A percentile compares a stretch with the other conserved stretches of the same genome.
These are phyloP conservation scores for Populus hybrid DNA, from an alignment of 441 rosid genomes.

Conservation along the genomic window DNA sequence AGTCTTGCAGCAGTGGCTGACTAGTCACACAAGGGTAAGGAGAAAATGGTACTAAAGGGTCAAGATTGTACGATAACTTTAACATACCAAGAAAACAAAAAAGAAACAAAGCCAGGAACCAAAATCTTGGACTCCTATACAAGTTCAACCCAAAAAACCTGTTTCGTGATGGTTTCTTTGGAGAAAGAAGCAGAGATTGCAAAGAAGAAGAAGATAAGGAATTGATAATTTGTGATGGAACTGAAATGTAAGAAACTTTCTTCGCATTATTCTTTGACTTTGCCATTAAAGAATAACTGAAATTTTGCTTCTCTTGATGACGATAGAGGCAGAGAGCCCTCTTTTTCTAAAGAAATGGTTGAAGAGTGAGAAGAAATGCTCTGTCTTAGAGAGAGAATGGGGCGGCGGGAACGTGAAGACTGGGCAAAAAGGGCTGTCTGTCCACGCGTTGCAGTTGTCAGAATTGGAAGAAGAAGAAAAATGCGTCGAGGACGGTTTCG, in stretches of 20 bases:
- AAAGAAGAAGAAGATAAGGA: slow-evolving; percentile 59
- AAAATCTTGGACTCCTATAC: slow-evolving; percentile 43
- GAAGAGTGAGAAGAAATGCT: not conserved
- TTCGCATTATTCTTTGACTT: slow-evolving; percentile 42
- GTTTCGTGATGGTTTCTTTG: slow-evolving; percentile 37
- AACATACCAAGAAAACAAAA: slow-evolving; percentile 53
- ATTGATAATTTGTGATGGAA: slow-evolving; percentile 66
- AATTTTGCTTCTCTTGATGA: too few relatives aligned
- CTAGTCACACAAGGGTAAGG: slow-evolving; percentile 47
- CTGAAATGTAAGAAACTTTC: slow-evolving; percentile 62
- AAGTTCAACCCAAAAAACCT: slow-evolving; percentile 17
- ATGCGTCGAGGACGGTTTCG: not conserved
- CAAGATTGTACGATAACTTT: slow-evolving; percentile 41
- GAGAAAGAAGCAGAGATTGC: slow-evolving; percentile 60
- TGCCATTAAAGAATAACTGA: slow-evolving; percentile 35
- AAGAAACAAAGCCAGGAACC: slow-evolving; percentile 53
- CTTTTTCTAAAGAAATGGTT: not conserved
- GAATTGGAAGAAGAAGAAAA: not conserved
- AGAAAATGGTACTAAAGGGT: slow-evolving; percentile 45
- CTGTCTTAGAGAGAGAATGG: not conserved
- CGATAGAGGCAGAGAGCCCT: not conserved
- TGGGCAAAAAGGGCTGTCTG: slow-evolving; percentile 18
- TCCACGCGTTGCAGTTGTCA: slow-evolving; percentile 40
- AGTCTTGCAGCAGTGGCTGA: slow-evolving; percentile 21
- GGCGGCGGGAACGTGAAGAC: slow-evolving; percentile 36